Base-by-base conservation (phyloP, 2,329 filamentous ascomycete genomes). In the Chaetothyriales sp. region DNA sequence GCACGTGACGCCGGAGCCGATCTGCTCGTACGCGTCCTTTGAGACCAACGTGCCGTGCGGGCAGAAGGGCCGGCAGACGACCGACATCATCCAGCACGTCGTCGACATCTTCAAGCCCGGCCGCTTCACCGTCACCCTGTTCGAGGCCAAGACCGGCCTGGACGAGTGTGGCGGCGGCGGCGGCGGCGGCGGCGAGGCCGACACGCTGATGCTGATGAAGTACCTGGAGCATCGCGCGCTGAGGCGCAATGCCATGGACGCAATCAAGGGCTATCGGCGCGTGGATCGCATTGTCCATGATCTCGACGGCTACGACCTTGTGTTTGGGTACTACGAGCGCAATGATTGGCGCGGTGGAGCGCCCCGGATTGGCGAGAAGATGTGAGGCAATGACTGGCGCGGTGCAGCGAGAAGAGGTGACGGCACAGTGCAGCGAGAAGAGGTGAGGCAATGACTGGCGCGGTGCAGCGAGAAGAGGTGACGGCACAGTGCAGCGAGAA, bases 1-100 rank as follows among this genome's bases (percentile, higher is more conserved):
- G 20, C 92, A 98, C 65, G 92, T 98, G 59, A 98, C 92, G 0
- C 92, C 92, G 0, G 92, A 98, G 75, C 88, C 90, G 13, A 82
- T 95, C 63, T 98, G 90, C 74, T 95, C 89, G 4, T 98, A 94
- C 67, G 92, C 92, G 37, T 95, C 89, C 1, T 98, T 98, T 65
- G 92, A 98, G 75, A 97, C 92, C 60, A 98, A 97, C 62, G 90
- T 98, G 3, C 92, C 92, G 1, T 85, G 88, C 22, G 83, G 82
- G 4, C 88, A 95, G 71, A 87, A 81, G 52, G 89, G 89, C 15
- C 85, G 89, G 56, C 85, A 89, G 66, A 95, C 90, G 0, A 81
- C 82, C 22, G 90, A 95, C 58, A 84, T 97, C 54, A 85, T 98
- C 56, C 82, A 95, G 68, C 88, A 95, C 59, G 92, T 97, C 1